Base-by-base conservation (phyloP, 495 filamentous ascomycete genomes). In the Tuber brumale region DNA sequence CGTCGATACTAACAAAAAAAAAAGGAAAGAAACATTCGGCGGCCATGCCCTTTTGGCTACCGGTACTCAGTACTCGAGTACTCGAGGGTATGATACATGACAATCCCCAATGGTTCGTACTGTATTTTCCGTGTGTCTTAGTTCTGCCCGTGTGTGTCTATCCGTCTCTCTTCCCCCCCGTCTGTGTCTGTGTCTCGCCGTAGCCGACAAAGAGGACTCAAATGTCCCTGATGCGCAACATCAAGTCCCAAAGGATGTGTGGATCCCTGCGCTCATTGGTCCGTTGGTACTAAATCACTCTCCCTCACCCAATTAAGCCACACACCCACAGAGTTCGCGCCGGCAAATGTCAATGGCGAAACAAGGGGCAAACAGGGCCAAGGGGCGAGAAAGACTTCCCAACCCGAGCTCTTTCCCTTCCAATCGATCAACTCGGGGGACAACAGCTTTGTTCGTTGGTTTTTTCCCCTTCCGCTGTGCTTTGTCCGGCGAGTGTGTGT, bases 401-500 rank as follows among this genome's bases (percentile, higher is more conserved):
- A 18, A 66, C 12, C 27, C 16, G 4, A 66, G 57, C 27, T 14
- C 5, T 35, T 35, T 12, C 27, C 57, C 57, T 19, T 1, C 16
- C 57, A 31, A 66, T 66, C 7, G 27, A 66, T 66, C 31, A 7
- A 66, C 27, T 31, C 27, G 31, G 27, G 27, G 6, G 16, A 66
- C 57, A 66, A 66, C 57, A 66, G 27, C 57, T 66, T 66, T 66
- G 57, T 66, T 66, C 35, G 57, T 66, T 66, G 57, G 57, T 35
- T 31, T 48, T 51, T 66, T 12, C 27, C 27, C 31, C 16, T 8
- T 66, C 31, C 4, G 27, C 27, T 66, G 57, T 19, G 2, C 12
- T 66, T 35, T 66, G 57, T 66, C 2, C 35, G 57, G 57, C 14
- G 5, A 14, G 14, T 66, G 23, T 35, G 57, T 10, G n/a, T 31